Evolutionary conservation across 2,329 filamentous ascomycete genomes (phyloP), one percentile per base, ranked within the genome.

Genomic region (Colletotrichum noveboracense): DNA sequence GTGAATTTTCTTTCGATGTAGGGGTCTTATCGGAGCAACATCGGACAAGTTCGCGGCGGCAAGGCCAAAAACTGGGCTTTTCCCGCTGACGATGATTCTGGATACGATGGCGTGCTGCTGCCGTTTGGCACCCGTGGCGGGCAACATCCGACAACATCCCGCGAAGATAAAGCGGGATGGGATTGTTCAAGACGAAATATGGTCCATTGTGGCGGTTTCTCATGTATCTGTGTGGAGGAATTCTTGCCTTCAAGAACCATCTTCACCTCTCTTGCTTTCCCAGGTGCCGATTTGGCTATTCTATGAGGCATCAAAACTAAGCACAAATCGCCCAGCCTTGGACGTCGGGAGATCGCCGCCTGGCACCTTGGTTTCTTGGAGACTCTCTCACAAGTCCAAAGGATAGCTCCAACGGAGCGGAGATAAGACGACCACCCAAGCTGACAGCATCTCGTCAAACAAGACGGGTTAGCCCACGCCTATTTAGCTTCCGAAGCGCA

Each of bases 21-120:
- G 64, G 70, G 64, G 43, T 58, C 12, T 26, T 5, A 8, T 68
- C 73, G 73, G 71, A 24, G 56, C 34, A 34, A n/a, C 30, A 73
- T 68, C 70, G 70, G 73, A 12, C 24, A 28, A 26, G n/a, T 24
- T 16, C 14, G 18, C n/a, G 36, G 36, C 36, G 14, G 34, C 18
- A n/a, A 16, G 28, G 30, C 52, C 13, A 18, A 73, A 48, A 68
- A 32, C 13, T 52, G 43, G 73, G 34, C 43, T 52, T 26, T 68
- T 21, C 5, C 30, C 43, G 70, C 64, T 75, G 70, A 75, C 73
- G 73, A 75, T 67, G 73, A 68, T 75, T 73, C 58, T 68, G 56
- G 64, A 65, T 58, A 69, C 64, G 28, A 75, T 68, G 43, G 58
- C 73, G 73, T 75, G 73, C 70, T 75, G 56, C 30, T n/a, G n/a